phyloP scores from a whole-genome alignment of 805 yeast species.

The Pichia thaimueangensis region DNA sequence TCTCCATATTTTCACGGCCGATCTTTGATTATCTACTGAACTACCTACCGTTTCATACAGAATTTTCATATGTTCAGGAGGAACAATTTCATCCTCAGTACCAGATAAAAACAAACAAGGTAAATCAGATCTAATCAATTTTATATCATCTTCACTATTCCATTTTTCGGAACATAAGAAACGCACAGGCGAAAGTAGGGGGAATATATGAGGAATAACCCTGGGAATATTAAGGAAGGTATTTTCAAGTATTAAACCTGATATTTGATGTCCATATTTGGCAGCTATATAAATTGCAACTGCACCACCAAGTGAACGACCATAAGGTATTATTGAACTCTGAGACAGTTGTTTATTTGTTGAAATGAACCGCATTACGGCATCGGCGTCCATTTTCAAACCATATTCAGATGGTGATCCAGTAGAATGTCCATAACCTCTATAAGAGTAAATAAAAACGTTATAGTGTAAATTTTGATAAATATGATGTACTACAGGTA shows the following conservation, averaged over 20 bases:
- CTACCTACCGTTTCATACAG: conserved; percentile 32
- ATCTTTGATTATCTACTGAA: conserved; percentile 36
- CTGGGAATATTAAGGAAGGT: conserved; percentile 74
- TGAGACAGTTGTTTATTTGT: conserved; percentile 46
- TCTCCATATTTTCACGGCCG: conserved; percentile 45
- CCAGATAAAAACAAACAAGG: conserved; percentile 75
- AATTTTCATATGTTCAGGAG: conserved; percentile 71
- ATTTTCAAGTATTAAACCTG: conserved; percentile 75
- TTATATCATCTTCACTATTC: conserved; percentile 65
- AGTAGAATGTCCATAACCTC: conserved; percentile 83
- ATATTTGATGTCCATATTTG: conserved; percentile 36
- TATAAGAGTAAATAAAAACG: conserved; percentile 77
- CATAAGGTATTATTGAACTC: conserved; percentile 63
- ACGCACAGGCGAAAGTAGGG: conserved; percentile 43
- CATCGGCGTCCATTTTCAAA: conserved; percentile 72
- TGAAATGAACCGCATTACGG: conserved; percentile 54
- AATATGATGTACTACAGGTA: conserved; percentile 72
- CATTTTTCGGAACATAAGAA: conserved; percentile 71
- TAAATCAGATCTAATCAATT: conserved; percentile 41
- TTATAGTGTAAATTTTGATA: conserved; percentile 59
- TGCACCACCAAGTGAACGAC: conserved; percentile 93
- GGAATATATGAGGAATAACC: conserved; percentile 68
- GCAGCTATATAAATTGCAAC: conserved; percentile 80
- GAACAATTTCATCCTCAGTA: conserved; percentile 79
- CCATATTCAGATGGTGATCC: conserved; percentile 77